Conservation (phyloP, 768 basidiomycete species). For the Tephrocybe sp. region DNA sequence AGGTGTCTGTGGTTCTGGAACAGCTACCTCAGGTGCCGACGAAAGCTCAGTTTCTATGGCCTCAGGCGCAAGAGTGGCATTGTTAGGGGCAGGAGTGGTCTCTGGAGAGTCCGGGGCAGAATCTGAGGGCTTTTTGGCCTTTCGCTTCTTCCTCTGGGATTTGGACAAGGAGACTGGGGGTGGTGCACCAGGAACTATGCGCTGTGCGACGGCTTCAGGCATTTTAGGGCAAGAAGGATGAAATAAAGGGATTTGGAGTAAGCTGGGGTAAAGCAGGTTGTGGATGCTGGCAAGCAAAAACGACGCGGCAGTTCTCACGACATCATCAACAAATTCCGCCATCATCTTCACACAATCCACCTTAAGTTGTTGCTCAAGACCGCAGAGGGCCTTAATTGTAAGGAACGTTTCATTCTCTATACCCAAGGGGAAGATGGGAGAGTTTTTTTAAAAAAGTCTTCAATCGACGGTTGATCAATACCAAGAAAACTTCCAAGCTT, state of each 20-base stretch:
- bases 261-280: slow-evolving; percentile 8
- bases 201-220: slow-evolving; percentile 36
- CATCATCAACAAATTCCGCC: slow-evolving; percentile 13
- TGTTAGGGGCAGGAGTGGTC: slow-evolving; percentile 41
- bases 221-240: slow-evolving; percentile 23
- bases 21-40: slow-evolving; percentile 44
- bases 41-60: slow-evolving; percentile 41
- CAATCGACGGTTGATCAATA: too few relatives aligned
- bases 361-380: too few relatives aligned
- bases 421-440: too few relatives aligned
- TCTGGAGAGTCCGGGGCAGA: slow-evolving; percentile 46
- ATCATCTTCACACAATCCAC: not conserved
- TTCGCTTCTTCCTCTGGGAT: slow-evolving; percentile 69
- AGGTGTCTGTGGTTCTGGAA: slow-evolving; percentile 36
- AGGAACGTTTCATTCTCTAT: too few relatives aligned
- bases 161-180: slow-evolving; percentile 59
- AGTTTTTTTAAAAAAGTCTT: too few relatives aligned
- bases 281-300: slow-evolving; percentile 17
- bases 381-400: too few relatives aligned
- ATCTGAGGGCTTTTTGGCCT: slow-evolving; percentile 44
- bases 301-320: slow-evolving; percentile 22
- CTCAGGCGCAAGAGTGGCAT: slow-evolving; percentile 46
- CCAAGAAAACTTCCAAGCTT: too few relatives aligned
- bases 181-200: slow-evolving; percentile 77
- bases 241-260: slow-evolving; percentile 14